Base-by-base conservation (phyloP, 345 rosid genomes). In the Citrus inodora region DNA sequence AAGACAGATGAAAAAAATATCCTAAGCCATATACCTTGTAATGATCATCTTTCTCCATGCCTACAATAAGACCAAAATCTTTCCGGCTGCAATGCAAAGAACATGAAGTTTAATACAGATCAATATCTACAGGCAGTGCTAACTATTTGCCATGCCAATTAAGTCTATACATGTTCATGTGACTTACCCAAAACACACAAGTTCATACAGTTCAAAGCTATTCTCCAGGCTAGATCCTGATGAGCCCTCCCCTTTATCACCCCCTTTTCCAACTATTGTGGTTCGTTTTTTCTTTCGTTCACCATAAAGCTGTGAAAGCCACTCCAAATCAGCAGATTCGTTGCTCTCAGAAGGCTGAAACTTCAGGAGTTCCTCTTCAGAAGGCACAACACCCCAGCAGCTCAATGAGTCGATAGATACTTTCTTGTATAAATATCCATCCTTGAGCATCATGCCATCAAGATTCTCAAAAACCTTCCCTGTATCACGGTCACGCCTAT, bases 231-330 rank as follows among this genome's bases (percentile, higher is more conserved):
- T 80, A 40, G 85, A 87, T 51, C 83, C 87, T 9, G 89, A 87
- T 27, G 96, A 91, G 24, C 79, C 85, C 75, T 93, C 98, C 79
- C 94, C 96, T 83, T 90, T 90, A 65, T 77, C 94, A 72, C 88
- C 85, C 38, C 89, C 89, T 87, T 85, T 89, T 51, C 82, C 91
- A 70, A 70, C 81, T 80, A 82, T 81, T 63, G 83, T 67, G 70
- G 80, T 70, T 28, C 77, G 76, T 79, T 88, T 94, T 83, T 89
- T 87, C 89, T 80, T 96, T 70, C 81, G 83, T 75, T 87, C 90
- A 76, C 97, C 98, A 89, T 94, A 96, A 76, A 96, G 90, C 78
- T 96, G 91, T 10, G 91, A 74, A 70, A 96, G 97, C 99, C 99
- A 96, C 86, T 91, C 98, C 63, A 81, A 73, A 79, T 94, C 90